A percentile compares a stretch with the other conserved stretches of the same genome.
phyloP scores from a whole-genome alignment of 768 basidiomycete species.

The Gautieria morchelliformis region DNA sequence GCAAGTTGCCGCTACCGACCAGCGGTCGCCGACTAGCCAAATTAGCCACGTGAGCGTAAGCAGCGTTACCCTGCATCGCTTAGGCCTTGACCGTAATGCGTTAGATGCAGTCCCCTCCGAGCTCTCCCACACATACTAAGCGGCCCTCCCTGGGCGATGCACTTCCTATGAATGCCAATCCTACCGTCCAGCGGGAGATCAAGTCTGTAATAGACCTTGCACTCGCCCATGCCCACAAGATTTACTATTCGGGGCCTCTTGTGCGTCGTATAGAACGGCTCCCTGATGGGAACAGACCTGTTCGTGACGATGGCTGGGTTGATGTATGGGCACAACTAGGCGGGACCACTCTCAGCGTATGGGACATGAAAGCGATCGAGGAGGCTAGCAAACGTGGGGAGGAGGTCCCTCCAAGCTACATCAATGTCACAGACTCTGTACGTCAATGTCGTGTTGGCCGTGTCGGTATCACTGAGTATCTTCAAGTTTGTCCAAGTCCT shows the following conservation, averaged over 20 bases:
- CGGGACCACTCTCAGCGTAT: constrained; percentile 81
- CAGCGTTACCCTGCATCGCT: background rate
- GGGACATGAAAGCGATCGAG: constrained; percentile 86
- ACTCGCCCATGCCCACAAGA: constrained; percentile 69
- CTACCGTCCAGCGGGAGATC: constrained; percentile 65
- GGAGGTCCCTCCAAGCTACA: constrained; percentile 79
- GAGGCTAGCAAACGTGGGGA: constrained; percentile 70
- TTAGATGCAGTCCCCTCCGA: background rate
- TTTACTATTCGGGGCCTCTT: constrained; percentile 82
- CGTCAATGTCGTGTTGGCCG: constrained; percentile 24
- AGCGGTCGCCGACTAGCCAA: background rate
- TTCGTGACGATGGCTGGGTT: constrained; percentile 70
- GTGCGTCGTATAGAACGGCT: constrained; percentile 69
- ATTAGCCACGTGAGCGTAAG: background rate
- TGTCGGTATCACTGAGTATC: constrained; percentile 10
- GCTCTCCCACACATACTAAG: background rate
- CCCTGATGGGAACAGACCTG: constrained; percentile 59
- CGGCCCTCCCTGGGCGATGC: constrained; percentile 5
- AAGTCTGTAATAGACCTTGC: constrained; percentile 69
- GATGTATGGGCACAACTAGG: constrained; percentile 87
- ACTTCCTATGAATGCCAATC: background rate
- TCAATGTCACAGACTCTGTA: constrained; percentile 84
- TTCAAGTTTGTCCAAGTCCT: constrained; percentile 68
- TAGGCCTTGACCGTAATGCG: background rate
- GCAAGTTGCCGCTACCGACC: background rate